phyloP scores from a whole-genome alignment of 1,284 basidiomycete species.

The Tremellales sp. region DNA sequence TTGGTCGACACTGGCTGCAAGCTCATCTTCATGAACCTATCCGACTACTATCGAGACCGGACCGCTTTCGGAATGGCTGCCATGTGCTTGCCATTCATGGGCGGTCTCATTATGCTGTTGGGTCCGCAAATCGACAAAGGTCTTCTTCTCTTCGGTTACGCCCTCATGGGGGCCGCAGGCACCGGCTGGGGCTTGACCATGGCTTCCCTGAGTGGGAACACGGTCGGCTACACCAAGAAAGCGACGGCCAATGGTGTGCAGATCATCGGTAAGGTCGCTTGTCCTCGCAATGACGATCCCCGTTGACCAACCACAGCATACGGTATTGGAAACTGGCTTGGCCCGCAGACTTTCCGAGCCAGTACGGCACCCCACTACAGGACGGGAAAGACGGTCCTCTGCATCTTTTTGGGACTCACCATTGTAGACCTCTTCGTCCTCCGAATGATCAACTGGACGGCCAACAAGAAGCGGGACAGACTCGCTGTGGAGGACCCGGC shows the following conservation, averaged over 20 bases:
- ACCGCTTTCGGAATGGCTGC: constrained; percentile 26
- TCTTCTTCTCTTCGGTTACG: background rate
- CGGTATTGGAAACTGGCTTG: constrained; percentile 25
- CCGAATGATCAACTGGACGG: constrained; percentile 13
- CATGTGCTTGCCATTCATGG: constrained; percentile 14
- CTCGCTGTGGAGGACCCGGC: constrained; percentile 8
- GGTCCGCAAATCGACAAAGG: constrained; percentile 4
- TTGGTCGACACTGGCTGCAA: constrained; percentile 27
- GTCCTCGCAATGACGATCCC: background rate
- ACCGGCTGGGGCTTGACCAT: background rate
- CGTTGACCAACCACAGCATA: constrained; percentile 2
- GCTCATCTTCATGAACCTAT: constrained; percentile 30
- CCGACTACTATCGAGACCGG: constrained; percentile 15
- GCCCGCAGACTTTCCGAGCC: constrained; percentile 35
- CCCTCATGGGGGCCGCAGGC: background rate
- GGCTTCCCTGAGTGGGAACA: constrained; percentile 3
- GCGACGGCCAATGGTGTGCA: constrained; percentile 7
- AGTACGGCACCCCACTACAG: constrained; percentile 26
- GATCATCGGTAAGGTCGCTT: constrained; percentile 15
- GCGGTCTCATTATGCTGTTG: constrained; percentile 24
- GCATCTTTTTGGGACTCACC: constrained; percentile 13
- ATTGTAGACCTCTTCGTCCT: constrained; percentile 13
- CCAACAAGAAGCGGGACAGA: constrained; percentile 18
- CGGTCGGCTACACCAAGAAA: constrained; percentile 5
- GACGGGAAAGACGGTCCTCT: constrained; percentile 18